A percentile compares a stretch with the other conserved stretches of the same genome.
phyloP scores from a whole-genome alignment of 1,139 yeast species.

The Pichia sp. region DNA sequence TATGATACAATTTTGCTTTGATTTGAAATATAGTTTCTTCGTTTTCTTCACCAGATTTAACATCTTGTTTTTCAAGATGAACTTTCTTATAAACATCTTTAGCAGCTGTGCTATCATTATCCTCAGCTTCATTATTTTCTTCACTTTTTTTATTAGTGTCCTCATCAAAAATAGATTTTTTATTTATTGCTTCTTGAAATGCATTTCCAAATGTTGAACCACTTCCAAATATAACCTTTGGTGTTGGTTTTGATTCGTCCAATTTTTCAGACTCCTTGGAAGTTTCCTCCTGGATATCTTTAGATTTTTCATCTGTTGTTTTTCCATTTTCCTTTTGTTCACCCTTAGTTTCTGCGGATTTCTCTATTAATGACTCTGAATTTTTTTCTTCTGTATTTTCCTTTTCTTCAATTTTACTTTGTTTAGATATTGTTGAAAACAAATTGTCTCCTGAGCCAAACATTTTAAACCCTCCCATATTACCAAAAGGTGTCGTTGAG shows the following conservation, averaged over 20 bases:
- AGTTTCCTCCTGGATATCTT: not conserved
- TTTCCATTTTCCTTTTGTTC: not conserved
- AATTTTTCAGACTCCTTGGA: not conserved
- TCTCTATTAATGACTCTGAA: no score
- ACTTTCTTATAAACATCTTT: conserved; percentile 40
- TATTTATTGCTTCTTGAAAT: conserved; percentile 42
- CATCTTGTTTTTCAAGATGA: conserved; percentile 46
- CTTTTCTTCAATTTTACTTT: not conserved
- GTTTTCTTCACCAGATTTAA: conserved; percentile 86
- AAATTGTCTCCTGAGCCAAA: conserved; percentile 32
- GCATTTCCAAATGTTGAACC: conserved; percentile 56
- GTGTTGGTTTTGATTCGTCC: conserved; percentile 10
- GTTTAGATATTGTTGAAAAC: conserved; percentile 26
- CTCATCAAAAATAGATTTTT: conserved; percentile 51
- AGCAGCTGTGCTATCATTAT: conserved; percentile 9
- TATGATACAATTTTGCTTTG: conserved; percentile 74
- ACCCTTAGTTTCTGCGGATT: not conserved
- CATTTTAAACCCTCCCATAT: conserved; percentile 31
- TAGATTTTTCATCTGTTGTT: not conserved
- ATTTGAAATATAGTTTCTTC: conserved; percentile 66
- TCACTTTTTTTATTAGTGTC: conserved; percentile 13
- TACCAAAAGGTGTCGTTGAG: conserved; percentile 46
- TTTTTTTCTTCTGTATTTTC: not conserved
- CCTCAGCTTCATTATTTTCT: conserved; percentile 16
- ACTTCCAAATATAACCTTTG: conserved; percentile 44